Percentiles rank a stretch among this genome's conserved stretches.
Conservation (phyloP, 1,139 yeast genomes). For the Pneumocystis murina region DNA sequence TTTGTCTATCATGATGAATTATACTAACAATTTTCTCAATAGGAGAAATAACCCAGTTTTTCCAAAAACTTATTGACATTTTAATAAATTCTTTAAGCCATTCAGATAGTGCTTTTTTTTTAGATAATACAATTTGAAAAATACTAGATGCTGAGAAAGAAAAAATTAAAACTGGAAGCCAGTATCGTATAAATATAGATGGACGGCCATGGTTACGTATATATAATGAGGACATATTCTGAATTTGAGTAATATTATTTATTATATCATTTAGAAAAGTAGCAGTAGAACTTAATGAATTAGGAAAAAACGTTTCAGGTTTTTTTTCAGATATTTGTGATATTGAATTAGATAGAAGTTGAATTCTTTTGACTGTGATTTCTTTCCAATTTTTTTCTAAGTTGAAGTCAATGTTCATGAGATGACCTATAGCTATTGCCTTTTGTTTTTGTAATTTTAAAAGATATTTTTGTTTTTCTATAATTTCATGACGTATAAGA, state of each 20-base stretch:
- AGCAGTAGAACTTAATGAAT: conserved; percentile 11
- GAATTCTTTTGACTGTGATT: not conserved
- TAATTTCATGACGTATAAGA: not conserved
- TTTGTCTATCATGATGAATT: conserved; percentile 62
- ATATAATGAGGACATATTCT: conserved; percentile 2
- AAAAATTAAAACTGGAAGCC: conserved; percentile 41
- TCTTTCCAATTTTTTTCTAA: not conserved
- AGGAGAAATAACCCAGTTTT: conserved; percentile 75
- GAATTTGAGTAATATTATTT: conserved; percentile 11
- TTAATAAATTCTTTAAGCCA: conserved; percentile 34
- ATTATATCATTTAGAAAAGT: conserved; percentile 7
- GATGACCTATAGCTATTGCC: not conserved
- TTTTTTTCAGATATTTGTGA: not conserved
- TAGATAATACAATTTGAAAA: conserved; percentile 11
- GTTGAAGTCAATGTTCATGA: not conserved
- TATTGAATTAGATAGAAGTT: not conserved
- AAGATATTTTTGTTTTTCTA: not conserved
- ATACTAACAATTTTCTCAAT: conserved; percentile 59
- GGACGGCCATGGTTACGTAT: conserved; percentile 31
- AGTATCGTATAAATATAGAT: conserved; percentile 38
- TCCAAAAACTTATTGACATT: conserved; percentile 50
- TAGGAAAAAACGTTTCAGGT: not conserved
- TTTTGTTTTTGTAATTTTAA: not conserved
- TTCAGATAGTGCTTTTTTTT: conserved; percentile 27
- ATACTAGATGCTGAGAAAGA: conserved; percentile 21